Conservation (phyloP, 768 basidiomycete genomes). For the Mycena pura region DNA sequence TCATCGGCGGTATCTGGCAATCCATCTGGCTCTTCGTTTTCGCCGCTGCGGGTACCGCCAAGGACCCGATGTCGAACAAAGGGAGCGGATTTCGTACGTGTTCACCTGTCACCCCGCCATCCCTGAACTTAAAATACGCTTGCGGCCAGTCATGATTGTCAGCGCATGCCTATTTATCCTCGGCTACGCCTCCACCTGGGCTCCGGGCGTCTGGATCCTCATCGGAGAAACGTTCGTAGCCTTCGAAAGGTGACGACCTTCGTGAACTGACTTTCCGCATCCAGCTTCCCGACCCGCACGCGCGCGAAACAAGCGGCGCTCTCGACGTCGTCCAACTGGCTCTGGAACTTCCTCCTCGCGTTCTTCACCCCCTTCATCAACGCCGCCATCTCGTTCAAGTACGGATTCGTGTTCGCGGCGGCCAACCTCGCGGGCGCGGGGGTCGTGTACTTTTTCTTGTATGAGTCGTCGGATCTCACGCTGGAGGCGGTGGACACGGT, state of each 20-base stretch:
- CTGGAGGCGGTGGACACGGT: conserved; percentile 70
- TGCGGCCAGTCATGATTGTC: conserved; percentile 61
- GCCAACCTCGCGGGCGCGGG: conserved; percentile 66
- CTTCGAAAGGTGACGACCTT: conserved; percentile 8
- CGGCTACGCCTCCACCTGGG: conserved; percentile 77
- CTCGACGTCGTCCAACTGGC: conserved; percentile 69
- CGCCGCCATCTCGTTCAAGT: conserved; percentile 59
- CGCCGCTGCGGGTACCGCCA: conserved; percentile 72
- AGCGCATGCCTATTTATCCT: conserved; percentile 74
- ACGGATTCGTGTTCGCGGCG: conserved; percentile 77
- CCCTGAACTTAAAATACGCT: conserved; percentile 6
- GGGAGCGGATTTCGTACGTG: conserved; percentile 59
- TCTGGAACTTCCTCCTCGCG: conserved; percentile 74
- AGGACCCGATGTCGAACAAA: conserved; percentile 54
- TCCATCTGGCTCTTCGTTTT: conserved; percentile 75
- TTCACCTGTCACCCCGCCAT: background rate
- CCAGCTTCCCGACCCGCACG: conserved; percentile 67
- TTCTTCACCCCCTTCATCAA: conserved; percentile 84
- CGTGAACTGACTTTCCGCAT: conserved; percentile 14
- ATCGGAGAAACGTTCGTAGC: conserved; percentile 64
- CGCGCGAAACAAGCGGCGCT: conserved; percentile 75
- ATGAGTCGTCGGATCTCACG: conserved; percentile 71
- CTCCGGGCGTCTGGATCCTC: conserved; percentile 78
- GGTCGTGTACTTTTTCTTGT: conserved; percentile 76
- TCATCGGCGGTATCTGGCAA: conserved; percentile 76